Conservation (phyloP, 257 asterid species). For the Hygrophila difformis region DNA sequence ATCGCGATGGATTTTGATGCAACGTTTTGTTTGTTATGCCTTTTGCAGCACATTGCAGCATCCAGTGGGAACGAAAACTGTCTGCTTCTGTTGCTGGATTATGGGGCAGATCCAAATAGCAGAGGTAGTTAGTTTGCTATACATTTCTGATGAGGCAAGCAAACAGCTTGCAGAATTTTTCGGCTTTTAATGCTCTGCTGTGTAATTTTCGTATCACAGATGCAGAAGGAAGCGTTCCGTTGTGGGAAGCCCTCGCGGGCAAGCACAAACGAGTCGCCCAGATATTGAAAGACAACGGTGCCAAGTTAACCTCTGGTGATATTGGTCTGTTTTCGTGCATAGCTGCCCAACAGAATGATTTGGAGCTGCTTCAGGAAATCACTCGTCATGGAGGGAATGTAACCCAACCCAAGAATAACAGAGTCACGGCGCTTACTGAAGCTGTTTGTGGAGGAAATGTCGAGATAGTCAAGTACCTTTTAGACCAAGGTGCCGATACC, state of each 20-base stretch:
- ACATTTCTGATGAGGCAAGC: too few relatives aligned
- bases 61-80: conserved; percentile 63
- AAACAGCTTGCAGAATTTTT: neutral
- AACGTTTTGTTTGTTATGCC: conserved; percentile 29
- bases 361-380: conserved; percentile 39
- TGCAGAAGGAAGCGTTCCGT: conserved; percentile 51
- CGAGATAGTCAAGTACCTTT: conserved; percentile 37
- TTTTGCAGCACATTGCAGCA: conserved; percentile 70
- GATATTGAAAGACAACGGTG: conserved; percentile 36
- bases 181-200: neutral
- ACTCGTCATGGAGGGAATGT: conserved; percentile 36
- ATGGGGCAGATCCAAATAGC: conserved; percentile 64
- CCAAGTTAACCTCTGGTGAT: conserved; percentile 29
- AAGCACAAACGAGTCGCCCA: conserved; percentile 25
- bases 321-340: conserved; percentile 30
- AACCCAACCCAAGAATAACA: conserved; percentile 20
- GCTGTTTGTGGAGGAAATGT: conserved; percentile 44
- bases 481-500: conserved; percentile 37
- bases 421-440: conserved; percentile 33
- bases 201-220: conserved; percentile 23
- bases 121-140: conserved; percentile 38
- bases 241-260: conserved; percentile 55
- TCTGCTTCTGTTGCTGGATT: conserved; percentile 68
- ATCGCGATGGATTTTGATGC: conserved; percentile 2
- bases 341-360: conserved; percentile 36